A percentile compares a stretch with the other conserved stretches of the same genome.
These are phyloP conservation scores for Bipolaris bicolor DNA, from an alignment of 2,329 filamentous ascomycete genomes.

Conservation along the genomic window DNA sequence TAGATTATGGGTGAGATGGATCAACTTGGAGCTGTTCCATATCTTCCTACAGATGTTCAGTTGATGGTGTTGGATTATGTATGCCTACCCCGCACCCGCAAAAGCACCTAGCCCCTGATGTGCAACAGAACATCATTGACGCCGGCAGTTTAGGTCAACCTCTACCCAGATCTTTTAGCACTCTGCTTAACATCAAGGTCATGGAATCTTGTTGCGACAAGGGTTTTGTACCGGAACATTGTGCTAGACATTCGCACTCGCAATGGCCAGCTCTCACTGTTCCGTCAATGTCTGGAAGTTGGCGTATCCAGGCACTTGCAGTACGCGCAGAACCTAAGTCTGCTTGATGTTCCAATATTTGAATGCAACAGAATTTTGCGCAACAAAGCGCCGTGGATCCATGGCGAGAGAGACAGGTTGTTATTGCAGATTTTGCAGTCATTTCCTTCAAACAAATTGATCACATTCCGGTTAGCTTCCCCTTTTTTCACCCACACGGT, in stretches of 20 bases:
- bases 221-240: slow-evolving; percentile 8
- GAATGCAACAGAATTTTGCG: no score
- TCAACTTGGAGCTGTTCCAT: neutral
- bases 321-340: slow-evolving; percentile 6
- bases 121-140: neutral
- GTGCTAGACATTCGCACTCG: slow-evolving; percentile 5
- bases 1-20: neutral
- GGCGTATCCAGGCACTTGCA: slow-evolving; percentile 9
- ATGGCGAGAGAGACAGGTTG: neutral
- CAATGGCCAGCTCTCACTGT: slow-evolving; percentile 2
- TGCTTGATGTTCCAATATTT: slow-evolving; percentile 3
- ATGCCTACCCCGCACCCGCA: neutral
- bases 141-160: neutral
- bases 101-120: neutral
- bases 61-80: neutral
- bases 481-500: neutral
- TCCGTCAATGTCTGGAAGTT: slow-evolving; percentile 8
- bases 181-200: slow-evolving; percentile 10
- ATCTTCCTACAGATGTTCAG: neutral
- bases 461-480: slow-evolving; percentile 7
- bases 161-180: slow-evolving; percentile 12
- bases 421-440: slow-evolving; percentile 4
- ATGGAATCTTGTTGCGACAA: slow-evolving; percentile 11
- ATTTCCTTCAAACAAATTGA: slow-evolving; percentile 10
- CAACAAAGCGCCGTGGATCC: no score